Base-by-base conservation (phyloP, 345 rosid species). In the Geranium rotundifolium region DNA sequence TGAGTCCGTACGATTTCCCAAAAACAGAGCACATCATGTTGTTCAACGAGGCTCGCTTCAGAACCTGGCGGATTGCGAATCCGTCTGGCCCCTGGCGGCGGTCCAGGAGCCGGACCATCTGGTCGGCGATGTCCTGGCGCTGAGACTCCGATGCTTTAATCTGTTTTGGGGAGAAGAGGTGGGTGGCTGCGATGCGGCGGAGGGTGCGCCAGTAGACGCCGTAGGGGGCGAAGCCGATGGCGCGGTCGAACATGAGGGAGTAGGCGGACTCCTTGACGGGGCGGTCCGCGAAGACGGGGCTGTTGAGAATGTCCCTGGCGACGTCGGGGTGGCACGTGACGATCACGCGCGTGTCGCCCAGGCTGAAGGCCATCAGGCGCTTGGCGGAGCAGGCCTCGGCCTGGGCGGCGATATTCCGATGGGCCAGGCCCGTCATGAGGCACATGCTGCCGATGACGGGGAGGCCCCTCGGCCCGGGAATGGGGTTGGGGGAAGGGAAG, bases 1-100 rank as follows among this genome's bases (percentile, higher is more conserved):
- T 54, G 0, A 80, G 57, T 23, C 63, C 63, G 58, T 80, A 83
- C 20, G 63, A 56, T 4, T 73, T 72, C 54, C 88, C 88, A 46
- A 83, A 83, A 1, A 83, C 78, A 1, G 79, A 76, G 29, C 74
- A 62, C 88, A 83, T 80, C 85, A 83, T 80, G 81, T 62, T 76
- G 63, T 76, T 71, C 12, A 83, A 82, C 14, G 88, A 78, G 34
- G 83, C 85, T n/a, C 65, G 63, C 50, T 74, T 76, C 2, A 77
- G 63, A n/a, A 74, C 50, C 10, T 72, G 79, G 18, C 84, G 69
- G 13, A 76, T 69, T 61, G 3, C 50, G 37, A 15, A 50, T 37
- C 29, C 63, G 76, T 16, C 82, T 58, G 6, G 67, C 7, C 7
- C 37, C n/a, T 4, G 62, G 31, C 37, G 50, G 12, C 50, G 50